A percentile compares a stretch with the other conserved stretches of the same genome.
These are phyloP conservation scores for Lepidium didymum DNA, from an alignment of 345 rosid genomes.

Conservation along the genomic window DNA sequence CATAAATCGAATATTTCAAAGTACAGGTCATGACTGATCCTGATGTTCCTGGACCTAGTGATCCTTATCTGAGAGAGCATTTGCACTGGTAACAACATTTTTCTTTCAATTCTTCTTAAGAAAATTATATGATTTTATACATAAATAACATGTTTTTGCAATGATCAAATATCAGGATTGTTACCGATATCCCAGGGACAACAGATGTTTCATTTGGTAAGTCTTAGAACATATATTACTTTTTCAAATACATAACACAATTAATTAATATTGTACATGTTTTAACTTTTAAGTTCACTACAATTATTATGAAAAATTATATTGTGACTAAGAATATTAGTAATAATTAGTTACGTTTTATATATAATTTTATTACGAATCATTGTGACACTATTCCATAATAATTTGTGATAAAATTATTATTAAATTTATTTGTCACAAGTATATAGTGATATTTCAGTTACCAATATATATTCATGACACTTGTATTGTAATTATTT, in stretches of 20 bases:
- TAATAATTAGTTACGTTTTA: no score
- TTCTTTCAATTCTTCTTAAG: not conserved
- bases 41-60: conserved; percentile 98
- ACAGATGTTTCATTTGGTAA: conserved; percentile 91
- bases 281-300: no score
- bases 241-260: not conserved
- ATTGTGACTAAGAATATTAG: no score
- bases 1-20: not conserved
- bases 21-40: conserved; percentile 95
- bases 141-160: conserved; percentile 8
- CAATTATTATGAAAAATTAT: no score
- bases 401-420: no score
- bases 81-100: conserved; percentile 61
- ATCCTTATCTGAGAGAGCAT: conserved; percentile 90
- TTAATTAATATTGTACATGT: no score
- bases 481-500: no score
- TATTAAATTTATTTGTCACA: no score
- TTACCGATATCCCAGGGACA: conserved; percentile 95
- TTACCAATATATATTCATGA: no score
- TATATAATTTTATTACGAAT: no score
- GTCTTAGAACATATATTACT: not conserved
- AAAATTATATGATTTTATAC: not conserved
- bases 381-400: no score
- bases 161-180: conserved; percentile 50
- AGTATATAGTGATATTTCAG: no score